Evolutionary conservation across 257 asterid species (phyloP).

Genomic region (Solanum pimpinellifolium): DNA sequence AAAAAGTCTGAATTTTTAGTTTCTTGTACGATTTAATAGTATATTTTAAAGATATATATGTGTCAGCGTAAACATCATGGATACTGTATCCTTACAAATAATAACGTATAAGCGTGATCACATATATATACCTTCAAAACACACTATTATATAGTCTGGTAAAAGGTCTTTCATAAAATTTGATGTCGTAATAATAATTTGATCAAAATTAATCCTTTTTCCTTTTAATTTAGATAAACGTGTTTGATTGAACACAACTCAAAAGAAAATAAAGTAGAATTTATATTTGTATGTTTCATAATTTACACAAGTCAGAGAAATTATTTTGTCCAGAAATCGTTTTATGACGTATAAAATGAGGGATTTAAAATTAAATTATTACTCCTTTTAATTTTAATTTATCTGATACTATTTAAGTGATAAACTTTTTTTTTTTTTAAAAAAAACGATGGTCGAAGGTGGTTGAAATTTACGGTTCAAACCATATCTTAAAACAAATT

Average conservation of each 20-base stretch:
- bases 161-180: too few species aligned
- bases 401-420: neutral
- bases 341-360: neutral
- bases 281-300: neutral
- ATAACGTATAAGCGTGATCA: fast-evolving
- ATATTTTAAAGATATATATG: too few species aligned
- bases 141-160: too few species aligned
- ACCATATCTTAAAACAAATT: neutral
- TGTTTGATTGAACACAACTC: neutral
- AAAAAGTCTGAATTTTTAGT: too few species aligned
- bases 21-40: fast-evolving
- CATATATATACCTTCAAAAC: too few species aligned
- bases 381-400: fast-evolving
- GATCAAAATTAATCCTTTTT: too few species aligned
- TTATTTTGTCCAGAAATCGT: neutral
- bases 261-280: too few species aligned
- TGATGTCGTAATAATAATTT: too few species aligned
- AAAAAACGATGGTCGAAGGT: neutral
- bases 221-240: neutral
- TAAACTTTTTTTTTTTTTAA: fast-evolving
- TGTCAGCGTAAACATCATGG: too few species aligned
- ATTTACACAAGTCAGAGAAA: neutral
- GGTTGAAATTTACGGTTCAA: neutral
- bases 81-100: too few species aligned
- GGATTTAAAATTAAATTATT: neutral